Evolutionary conservation across 108 stramenopile genomes (phyloP).

Genomic region (Nitzschia sp.): DNA sequence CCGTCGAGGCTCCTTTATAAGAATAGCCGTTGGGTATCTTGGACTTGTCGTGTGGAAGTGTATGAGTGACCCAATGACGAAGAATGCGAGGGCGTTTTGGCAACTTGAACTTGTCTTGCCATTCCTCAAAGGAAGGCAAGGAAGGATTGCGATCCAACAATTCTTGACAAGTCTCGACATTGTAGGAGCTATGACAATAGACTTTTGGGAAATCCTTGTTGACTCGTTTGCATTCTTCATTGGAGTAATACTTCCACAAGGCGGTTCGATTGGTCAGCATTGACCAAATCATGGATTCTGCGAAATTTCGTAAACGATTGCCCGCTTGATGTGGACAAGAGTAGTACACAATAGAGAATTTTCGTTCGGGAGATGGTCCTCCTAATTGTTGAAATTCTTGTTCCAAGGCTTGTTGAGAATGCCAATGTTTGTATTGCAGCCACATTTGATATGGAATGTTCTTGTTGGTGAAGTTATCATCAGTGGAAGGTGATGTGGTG

Average conservation of each 20-base stretch:
- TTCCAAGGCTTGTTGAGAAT: background rate
- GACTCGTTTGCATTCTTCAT: background rate
- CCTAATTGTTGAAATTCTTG: background rate
- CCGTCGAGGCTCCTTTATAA: too few relatives aligned
- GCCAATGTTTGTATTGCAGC: constrained; percentile 14
- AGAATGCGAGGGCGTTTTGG: too few relatives aligned
- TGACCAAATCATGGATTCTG: constrained; percentile 23
- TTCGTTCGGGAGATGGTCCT: background rate
- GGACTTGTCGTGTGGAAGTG: too few relatives aligned
- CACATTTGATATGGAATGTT: background rate
- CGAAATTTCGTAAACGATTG: constrained; percentile 20
- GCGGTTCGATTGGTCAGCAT: constrained; percentile 31
- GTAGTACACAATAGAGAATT: constrained; percentile 18
- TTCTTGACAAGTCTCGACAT: background rate
- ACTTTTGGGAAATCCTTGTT: background rate
- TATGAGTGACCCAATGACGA: too few relatives aligned
- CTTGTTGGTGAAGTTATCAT: too few relatives aligned
- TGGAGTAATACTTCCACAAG: background rate
- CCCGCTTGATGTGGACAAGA: constrained; percentile 29
- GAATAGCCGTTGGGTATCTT: too few relatives aligned
- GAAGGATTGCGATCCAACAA: constrained; percentile 17
- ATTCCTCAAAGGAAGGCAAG: constrained; percentile 25
- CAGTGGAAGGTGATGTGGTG: too few relatives aligned
- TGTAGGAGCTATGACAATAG: constrained; percentile 3
- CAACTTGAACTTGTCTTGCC: background rate